Base-by-base conservation (phyloP, 768 basidiomycete genomes). In the Pholiota microspora region DNA sequence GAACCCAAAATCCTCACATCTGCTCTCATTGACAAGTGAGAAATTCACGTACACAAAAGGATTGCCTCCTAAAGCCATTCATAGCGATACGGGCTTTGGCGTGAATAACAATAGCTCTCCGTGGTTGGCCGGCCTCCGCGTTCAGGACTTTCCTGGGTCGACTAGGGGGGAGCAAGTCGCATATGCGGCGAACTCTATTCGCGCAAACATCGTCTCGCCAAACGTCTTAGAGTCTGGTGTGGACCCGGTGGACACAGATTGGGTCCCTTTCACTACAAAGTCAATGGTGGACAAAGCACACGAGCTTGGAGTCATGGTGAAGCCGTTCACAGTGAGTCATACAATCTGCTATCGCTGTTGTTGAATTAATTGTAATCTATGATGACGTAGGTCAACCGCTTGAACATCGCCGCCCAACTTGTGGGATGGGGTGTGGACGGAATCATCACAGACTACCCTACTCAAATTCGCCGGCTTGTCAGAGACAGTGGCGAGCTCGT, bases 401-500 rank as follows among this genome's bases (percentile, higher is more conserved):
- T 88, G 53, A 83, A 80, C 60, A 71, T 83, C 32, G 78, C 80
- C 2, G 82, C 87, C n/a, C 75, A 84, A 58, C 64, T 92, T 36
- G 51, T 85, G 29, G 74, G 75, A 13, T 79, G 77, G 73, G 81
- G 81, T 2, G 84, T 83, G 0, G 89, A 92, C 65, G 90, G 89
- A 0, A 80, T 92, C 53, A 92, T 92, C 61, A 83, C 88, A 4
- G 89, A 92, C 64, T 89, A 84, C 65, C 87, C 90, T 3, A 69
- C 73, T 40, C 69, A 78, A 21, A 69, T 90, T 45, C 80, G 86
- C 34, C 71, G 83, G 47, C 77, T 81, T 65, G 75, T 80, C 7
- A 73, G 82, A 56, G 79, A 84, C 56, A 74, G 74, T 34, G 81
- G 82, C 5, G 64, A 78, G 7, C 62, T 69, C 0, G 77, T 86